These are phyloP conservation scores for Miamiensis avidus DNA, from an alignment of 169 alveolate genomes.

Conservation along the genomic window DNA sequence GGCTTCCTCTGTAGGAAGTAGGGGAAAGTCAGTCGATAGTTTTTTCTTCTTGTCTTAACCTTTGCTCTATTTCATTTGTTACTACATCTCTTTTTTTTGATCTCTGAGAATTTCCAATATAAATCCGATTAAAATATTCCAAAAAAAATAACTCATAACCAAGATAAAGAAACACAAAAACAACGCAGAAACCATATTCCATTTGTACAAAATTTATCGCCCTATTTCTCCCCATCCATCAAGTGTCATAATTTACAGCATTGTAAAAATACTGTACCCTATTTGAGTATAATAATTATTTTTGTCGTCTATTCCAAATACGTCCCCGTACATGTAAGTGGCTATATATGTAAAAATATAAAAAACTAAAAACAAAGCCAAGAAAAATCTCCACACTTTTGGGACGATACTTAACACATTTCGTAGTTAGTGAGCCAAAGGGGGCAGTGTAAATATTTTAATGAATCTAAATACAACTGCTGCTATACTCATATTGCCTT, in stretches of 20 bases:
- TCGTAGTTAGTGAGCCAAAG: neutral
- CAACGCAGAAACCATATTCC: neutral
- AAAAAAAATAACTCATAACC: slow-evolving; percentile 13
- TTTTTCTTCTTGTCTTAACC: neutral
- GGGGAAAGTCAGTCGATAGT: neutral
- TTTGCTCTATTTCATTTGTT: neutral
- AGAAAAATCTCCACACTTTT: neutral
- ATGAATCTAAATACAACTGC: slow-evolving; percentile 1
- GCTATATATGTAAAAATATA: slow-evolving; percentile 23
- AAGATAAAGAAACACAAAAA: slow-evolving; percentile 14
- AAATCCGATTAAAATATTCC: slow-evolving; percentile 27
- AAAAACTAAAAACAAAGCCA: slow-evolving; percentile 6
- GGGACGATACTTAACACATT: slow-evolving; percentile 1
- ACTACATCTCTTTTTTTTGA: neutral
- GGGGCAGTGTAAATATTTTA: neutral
- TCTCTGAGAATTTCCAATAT: slow-evolving; percentile 14
- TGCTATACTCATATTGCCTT: neutral
- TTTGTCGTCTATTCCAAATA: neutral
- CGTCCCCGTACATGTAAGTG: slow-evolving; percentile 13
- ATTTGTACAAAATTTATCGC: neutral
- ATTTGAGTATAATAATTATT: neutral
- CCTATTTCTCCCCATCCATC: slow-evolving; percentile 35
- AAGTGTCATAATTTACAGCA: slow-evolving; percentile 18
- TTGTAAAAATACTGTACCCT: slow-evolving; percentile 2
- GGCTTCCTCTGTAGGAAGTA: neutral